These are phyloP conservation scores for Picea abies DNA, from an alignment of 83 land plant genomes.

Conservation along the genomic window DNA sequence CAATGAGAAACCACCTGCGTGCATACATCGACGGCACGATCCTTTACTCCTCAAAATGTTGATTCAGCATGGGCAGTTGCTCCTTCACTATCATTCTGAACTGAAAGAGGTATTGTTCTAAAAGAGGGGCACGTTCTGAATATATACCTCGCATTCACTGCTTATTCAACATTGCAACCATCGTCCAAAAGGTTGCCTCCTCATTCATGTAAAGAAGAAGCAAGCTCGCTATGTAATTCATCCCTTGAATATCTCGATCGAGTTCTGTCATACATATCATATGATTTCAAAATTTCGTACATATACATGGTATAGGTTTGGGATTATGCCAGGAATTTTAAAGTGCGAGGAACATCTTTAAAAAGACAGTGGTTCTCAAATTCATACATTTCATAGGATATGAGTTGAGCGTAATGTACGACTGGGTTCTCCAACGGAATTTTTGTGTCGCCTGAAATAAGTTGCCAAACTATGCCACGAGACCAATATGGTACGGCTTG, in stretches of 20 bases:
- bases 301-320: slow-evolving; percentile 45
- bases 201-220: slow-evolving; percentile 52
- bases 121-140: too few species aligned
- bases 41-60: slow-evolving; percentile 43
- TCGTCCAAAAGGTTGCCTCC: slow-evolving; percentile 56
- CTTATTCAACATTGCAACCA: slow-evolving; percentile 54
- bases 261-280: slow-evolving; percentile 49
- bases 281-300: slow-evolving; percentile 51
- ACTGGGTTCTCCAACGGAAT: too few species aligned
- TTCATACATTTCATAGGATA: too few species aligned
- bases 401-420: too few species aligned
- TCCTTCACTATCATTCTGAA: slow-evolving; percentile 40
- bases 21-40: slow-evolving; percentile 55
- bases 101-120: slow-evolving; percentile 47
- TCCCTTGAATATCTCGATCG: slow-evolving; percentile 48
- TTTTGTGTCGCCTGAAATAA: too few species aligned
- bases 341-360: slow-evolving; percentile 47
- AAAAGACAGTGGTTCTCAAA: slow-evolving; percentile 1
- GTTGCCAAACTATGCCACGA: too few species aligned
- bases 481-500: too few species aligned
- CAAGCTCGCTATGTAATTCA: slow-evolving; percentile 52
- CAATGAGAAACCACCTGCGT: slow-evolving; percentile 53
- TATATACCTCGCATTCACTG: slow-evolving; percentile 55
- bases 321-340: slow-evolving; percentile 47
- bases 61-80: slow-evolving; percentile 33